phyloP scores from a whole-genome alignment of 176 grass and related monocot species.

The Panicum miliaceum region DNA sequence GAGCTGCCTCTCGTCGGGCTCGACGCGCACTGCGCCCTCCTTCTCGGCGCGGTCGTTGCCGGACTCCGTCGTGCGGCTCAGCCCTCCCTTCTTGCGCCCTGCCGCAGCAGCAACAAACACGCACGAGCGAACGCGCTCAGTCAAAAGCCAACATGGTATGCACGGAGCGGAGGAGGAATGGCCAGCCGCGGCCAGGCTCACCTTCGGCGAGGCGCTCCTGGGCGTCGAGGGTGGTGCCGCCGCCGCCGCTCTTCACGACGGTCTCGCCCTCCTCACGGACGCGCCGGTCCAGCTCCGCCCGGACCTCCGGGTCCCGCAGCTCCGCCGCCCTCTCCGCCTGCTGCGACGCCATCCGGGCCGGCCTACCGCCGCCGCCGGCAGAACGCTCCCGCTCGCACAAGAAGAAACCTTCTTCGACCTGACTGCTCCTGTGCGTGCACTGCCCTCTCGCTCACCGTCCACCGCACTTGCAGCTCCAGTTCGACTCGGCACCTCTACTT shows the following conservation, averaged over 20 bases:
- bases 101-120: neutral
- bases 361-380: too few species aligned
- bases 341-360: conserved; percentile 26
- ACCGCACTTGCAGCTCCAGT: neutral
- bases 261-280: conserved; percentile 36
- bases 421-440: neutral
- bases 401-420: neutral
- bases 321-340: conserved; percentile 39
- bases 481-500: neutral
- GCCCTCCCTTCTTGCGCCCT: conserved; percentile 48
- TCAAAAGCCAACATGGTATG: neutral
- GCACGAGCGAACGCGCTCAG: neutral
- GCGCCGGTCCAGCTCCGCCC: conserved; percentile 41
- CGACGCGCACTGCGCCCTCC: conserved; percentile 11
- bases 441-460: neutral
- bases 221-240: conserved; percentile 35
- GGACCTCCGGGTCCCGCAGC: conserved; percentile 39
- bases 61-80: conserved; percentile 30
- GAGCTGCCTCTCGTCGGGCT: conserved; percentile 38
- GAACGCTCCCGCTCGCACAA: too few species aligned
- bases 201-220: conserved; percentile 53
- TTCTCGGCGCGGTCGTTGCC: conserved; percentile 32
- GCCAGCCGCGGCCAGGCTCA: neutral
- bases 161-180: too few species aligned
- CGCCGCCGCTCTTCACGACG: conserved; percentile 36